phyloP scores from a whole-genome alignment of 768 basidiomycete species.

The Antrodiella citrinella region DNA sequence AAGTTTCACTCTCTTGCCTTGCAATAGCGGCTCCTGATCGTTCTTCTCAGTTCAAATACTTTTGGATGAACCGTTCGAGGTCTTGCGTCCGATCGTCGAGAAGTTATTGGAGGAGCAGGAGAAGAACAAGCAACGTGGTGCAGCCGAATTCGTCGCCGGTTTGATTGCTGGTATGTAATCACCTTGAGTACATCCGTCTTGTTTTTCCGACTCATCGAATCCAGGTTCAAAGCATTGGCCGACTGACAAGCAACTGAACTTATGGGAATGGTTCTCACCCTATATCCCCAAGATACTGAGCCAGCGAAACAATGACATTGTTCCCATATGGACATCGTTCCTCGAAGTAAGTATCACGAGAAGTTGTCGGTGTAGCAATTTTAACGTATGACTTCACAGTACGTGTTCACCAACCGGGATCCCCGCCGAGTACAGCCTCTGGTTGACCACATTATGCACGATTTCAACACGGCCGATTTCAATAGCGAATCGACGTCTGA shows the following conservation, averaged over 20 bases:
- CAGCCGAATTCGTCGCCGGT: slow-evolving; percentile 77
- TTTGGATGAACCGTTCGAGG: slow-evolving; percentile 63
- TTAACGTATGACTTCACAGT: slow-evolving; percentile 31
- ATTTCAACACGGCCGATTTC: slow-evolving; percentile 64
- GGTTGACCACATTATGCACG: slow-evolving; percentile 60
- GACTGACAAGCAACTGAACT: slow-evolving; percentile 46
- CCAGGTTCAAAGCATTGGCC: slow-evolving; percentile 82
- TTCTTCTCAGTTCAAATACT: slow-evolving; percentile 57
- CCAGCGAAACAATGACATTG: slow-evolving; percentile 74
- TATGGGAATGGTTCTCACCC: slow-evolving; percentile 81
- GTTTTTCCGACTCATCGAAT: slow-evolving; percentile 2
- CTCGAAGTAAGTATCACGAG: slow-evolving; percentile 42
- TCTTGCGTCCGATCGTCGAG: slow-evolving; percentile 53
- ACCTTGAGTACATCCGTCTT: slow-evolving; percentile 2
- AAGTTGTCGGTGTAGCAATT: background rate
- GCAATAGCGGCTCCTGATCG: background rate
- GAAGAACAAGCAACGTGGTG: slow-evolving; percentile 82
- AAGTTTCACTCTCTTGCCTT: slow-evolving; percentile 14
- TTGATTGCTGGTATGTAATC: slow-evolving; percentile 54
- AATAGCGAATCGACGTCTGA: slow-evolving; percentile 80
- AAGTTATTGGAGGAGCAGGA: slow-evolving; percentile 60
- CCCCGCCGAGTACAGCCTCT: slow-evolving; percentile 77
- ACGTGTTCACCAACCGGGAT: slow-evolving; percentile 71
- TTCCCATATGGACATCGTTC: slow-evolving; percentile 73
- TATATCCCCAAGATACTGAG: slow-evolving; percentile 56